phyloP scores from a whole-genome alignment of 2,329 filamentous ascomycete species.

The Emericellopsis cladophorae region DNA sequence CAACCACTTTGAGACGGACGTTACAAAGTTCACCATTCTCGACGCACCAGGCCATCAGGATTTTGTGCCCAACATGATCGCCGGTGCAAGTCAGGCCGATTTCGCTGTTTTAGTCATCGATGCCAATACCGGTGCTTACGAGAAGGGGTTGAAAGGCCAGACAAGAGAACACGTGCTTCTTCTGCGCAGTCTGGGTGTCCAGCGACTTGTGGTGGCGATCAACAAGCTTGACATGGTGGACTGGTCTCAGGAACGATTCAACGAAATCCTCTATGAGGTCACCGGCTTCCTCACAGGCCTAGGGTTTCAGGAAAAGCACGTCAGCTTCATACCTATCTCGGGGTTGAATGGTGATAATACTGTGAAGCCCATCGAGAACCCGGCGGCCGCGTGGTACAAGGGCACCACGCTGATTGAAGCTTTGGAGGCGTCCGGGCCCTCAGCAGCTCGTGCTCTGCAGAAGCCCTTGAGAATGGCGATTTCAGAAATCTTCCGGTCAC shows the following conservation, averaged over 20 bases:
- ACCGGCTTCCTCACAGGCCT: conserved; percentile 70
- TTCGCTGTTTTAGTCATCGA: conserved; percentile 93
- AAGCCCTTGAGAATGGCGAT: conserved; percentile 81
- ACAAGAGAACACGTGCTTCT: conserved; percentile 89
- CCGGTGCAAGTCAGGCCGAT: conserved; percentile 88
- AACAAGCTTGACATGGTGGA: conserved; percentile 87
- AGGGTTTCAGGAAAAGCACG: conserved; percentile 69
- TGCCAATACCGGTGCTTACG: conserved; percentile 79
- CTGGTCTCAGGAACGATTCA: conserved; percentile 75
- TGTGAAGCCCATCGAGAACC: conserved; percentile 40
- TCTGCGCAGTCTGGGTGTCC: conserved; percentile 80
- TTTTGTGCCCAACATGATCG: conserved; percentile 99
- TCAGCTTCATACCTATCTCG: conserved; percentile 81
- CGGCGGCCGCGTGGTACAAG: conserved; percentile 62
- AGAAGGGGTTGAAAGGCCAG: conserved; percentile 85
- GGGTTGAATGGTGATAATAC: conserved; percentile 86
- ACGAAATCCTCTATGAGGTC: conserved; percentile 75
- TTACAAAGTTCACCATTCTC: conserved; percentile 80
- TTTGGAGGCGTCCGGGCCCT: conserved; percentile 70
- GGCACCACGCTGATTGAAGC: conserved; percentile 72
- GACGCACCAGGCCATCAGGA: conserved; percentile 92
- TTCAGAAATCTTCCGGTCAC: conserved; percentile 71
- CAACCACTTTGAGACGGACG: conserved; percentile 84
- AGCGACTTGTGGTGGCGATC: conserved; percentile 76
- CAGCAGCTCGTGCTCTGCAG: conserved; percentile 50